A percentile compares a stretch with the other conserved stretches of the same genome.
Conservation (phyloP, 2,329 filamentous ascomycete species). For the Arthrobotrys entomopaga region DNA sequence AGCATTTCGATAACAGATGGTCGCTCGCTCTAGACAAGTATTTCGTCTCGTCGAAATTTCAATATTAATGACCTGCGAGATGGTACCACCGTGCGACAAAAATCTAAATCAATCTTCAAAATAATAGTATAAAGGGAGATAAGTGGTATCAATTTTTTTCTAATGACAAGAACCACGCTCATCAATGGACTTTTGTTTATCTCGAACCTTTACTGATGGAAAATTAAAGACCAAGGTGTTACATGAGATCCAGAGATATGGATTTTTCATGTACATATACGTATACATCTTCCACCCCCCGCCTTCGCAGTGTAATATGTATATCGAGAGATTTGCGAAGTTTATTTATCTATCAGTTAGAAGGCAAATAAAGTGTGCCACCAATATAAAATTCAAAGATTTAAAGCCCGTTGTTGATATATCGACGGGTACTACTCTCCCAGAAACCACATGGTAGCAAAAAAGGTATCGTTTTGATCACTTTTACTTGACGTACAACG, state of each 20-base stretch:
- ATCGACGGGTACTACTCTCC: conserved; percentile 11
- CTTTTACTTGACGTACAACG: conserved; percentile 10
- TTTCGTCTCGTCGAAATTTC: neutral
- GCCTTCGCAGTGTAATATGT: neutral
- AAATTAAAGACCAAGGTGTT: neutral
- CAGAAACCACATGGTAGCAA: conserved; percentile 22
- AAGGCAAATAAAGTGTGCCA: conserved; percentile 25
- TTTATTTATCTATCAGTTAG: too few relatives aligned
- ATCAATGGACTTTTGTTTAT: too few relatives aligned
- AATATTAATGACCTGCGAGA: conserved; percentile 6
- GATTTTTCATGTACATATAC: conserved; percentile 15
- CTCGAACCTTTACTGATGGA: too few relatives aligned
- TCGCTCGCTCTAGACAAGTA: neutral
- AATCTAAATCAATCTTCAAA: conserved; percentile 22
- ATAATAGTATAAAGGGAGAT: neutral
- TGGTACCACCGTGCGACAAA: conserved; percentile 7
- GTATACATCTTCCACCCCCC: neutral
- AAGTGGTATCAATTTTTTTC: too few relatives aligned
- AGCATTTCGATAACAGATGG: too few relatives aligned
- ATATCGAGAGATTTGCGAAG: neutral
- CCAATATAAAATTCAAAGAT: neutral
- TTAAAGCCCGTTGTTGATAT: conserved; percentile 9
- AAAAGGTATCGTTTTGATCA: conserved; percentile 14
- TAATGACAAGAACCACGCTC: too few relatives aligned
- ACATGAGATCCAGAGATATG: conserved; percentile 22